These are phyloP conservation scores for Coemansia sp. DNA, from an alignment of 192 early-diverging fungal species.

Conservation along the genomic window DNA sequence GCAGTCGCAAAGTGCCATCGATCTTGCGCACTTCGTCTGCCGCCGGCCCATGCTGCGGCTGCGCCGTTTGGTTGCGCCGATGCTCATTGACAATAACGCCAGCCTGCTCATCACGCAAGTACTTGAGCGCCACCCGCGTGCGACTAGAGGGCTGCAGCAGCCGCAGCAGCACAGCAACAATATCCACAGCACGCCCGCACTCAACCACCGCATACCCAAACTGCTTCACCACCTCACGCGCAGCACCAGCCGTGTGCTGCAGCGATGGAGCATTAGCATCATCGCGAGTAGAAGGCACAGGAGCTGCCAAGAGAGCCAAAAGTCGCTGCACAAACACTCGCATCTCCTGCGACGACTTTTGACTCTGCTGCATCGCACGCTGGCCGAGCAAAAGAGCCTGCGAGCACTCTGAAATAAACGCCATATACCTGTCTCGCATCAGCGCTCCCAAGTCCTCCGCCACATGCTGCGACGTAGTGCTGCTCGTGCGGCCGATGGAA, in stretches of 20 bases:
- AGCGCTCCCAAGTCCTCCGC: not conserved
- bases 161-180: conserved; percentile 19
- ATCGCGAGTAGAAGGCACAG: not conserved
- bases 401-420: conserved; percentile 25
- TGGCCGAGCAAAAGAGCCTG: not conserved
- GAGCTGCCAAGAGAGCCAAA: not conserved
- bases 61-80: not conserved
- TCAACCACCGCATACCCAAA: conserved; percentile 39
- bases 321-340: conserved; percentile 28
- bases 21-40: conserved; percentile 26
- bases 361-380: not conserved
- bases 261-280: not conserved
- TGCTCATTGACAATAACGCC: conserved; percentile 7
- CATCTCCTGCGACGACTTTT: conserved; percentile 5
- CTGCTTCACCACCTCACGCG: conserved; percentile 17
- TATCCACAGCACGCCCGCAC: conserved; percentile 15
- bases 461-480: not conserved
- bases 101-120: conserved; percentile 35
- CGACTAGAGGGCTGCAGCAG: conserved; percentile 23
- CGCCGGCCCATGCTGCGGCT: not conserved
- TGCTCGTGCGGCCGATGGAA: not conserved
- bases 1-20: conserved; percentile 22
- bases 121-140: conserved; percentile 27
- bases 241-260: conserved; percentile 7
- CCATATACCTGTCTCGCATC: conserved; percentile 19